Conservation (phyloP, 805 yeast genomes). For the Clavispora carvajalis region DNA sequence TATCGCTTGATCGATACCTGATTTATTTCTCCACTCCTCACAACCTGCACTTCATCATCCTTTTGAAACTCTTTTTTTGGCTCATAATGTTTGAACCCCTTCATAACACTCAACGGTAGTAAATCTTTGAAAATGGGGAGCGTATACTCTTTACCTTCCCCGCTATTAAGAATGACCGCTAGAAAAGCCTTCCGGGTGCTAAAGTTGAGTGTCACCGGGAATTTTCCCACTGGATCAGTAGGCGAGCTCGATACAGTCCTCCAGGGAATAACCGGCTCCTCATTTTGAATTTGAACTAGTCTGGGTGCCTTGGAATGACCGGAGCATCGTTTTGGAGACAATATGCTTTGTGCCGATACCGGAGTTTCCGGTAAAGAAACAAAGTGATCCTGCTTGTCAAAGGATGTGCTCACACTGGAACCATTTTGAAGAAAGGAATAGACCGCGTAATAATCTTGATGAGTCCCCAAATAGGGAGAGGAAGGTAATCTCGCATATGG, state of each 20-base stretch:
- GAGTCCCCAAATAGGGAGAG: not conserved
- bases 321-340: not conserved
- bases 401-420: not conserved
- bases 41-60: not conserved
- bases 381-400: not conserved
- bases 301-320: not conserved
- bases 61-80: conserved; percentile 4
- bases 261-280: not conserved
- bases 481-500: not conserved
- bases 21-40: not conserved
- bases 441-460: not conserved
- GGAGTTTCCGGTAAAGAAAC: not conserved
- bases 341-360: not conserved
- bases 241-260: not conserved
- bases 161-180: conserved; percentile 3
- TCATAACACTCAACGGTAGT: conserved; percentile 1
- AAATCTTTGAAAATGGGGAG: conserved; percentile 8
- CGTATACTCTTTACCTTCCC: conserved; percentile 8
- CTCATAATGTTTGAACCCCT: not conserved
- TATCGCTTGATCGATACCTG: conserved; percentile 6
- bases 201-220: not conserved
- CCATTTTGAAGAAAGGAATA: not conserved
- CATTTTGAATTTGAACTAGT: not conserved
- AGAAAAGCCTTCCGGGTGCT: not conserved
- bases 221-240: not conserved